Percentiles rank a stretch among this genome's conserved stretches.
phyloP scores from a whole-genome alignment of 257 asterid species.

The Eustoma russellianum region DNA sequence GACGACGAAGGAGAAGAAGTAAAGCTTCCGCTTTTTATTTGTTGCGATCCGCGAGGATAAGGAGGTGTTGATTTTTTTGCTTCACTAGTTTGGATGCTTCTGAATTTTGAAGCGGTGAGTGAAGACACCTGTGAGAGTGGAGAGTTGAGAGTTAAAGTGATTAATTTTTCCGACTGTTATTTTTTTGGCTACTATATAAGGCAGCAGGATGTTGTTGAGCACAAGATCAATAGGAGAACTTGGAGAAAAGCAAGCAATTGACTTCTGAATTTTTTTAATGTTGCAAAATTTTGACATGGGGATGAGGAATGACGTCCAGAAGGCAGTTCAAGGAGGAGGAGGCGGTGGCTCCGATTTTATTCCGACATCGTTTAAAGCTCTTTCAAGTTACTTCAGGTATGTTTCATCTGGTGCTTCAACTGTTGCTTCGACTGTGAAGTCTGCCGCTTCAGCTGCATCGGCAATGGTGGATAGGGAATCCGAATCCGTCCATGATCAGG shows the following conservation, averaged over 20 bases:
- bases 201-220: slow-evolving; percentile 8
- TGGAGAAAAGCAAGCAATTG: slow-evolving; percentile 10
- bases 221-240: not conserved
- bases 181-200: not conserved
- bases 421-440: slow-evolving; percentile 76
- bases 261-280: slow-evolving; percentile 1
- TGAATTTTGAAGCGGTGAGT: slow-evolving; percentile 38
- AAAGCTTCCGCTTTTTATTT: slow-evolving; percentile 4
- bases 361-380: slow-evolving; percentile 60
- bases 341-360: slow-evolving; percentile 36
- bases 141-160: not conserved
- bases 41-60: slow-evolving; percentile 27
- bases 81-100: slow-evolving; percentile 27
- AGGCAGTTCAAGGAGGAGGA: slow-evolving; percentile 35
- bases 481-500: slow-evolving; percentile 69
- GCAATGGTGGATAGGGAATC: slow-evolving; percentile 70
- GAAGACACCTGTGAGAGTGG: slow-evolving; percentile 38
- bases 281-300: slow-evolving; percentile 13
- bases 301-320: slow-evolving; percentile 69
- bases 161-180: not conserved
- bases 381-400: slow-evolving; percentile 60
- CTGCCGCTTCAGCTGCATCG: slow-evolving; percentile 92
- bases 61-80: slow-evolving; percentile 7
- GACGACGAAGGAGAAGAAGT: slow-evolving; percentile 6
- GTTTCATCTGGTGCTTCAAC: slow-evolving; percentile 79